These are phyloP conservation scores for Acer campestre DNA, from an alignment of 345 rosid genomes.

Conservation along the genomic window DNA sequence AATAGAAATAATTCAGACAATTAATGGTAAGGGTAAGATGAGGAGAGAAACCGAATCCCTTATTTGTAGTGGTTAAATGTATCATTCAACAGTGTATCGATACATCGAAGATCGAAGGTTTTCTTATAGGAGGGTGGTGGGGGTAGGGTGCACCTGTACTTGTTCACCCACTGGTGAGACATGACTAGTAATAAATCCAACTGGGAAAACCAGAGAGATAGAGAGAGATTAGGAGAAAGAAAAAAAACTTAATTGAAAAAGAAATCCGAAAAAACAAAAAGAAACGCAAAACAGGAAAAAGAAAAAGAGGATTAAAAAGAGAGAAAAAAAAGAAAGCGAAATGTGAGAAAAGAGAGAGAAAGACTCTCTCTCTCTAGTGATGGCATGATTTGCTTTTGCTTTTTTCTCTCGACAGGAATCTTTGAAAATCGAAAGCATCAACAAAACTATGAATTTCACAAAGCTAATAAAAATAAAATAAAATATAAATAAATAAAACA, in stretches of 20 bases:
- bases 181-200: conserved; percentile 30
- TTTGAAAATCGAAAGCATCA: conserved; percentile 50
- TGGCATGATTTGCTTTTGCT: conserved; percentile 52
- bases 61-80: no score
- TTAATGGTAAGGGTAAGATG: no score
- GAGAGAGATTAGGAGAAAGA: neutral
- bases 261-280: conserved; percentile 45
- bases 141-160: neutral
- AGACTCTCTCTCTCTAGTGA: conserved; percentile 21
- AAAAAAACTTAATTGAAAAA: neutral
- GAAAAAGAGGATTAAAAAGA: conserved; percentile 21
- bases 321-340: conserved; percentile 45
- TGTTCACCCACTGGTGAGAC: conserved; percentile 35
- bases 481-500: no score
- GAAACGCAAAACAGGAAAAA: conserved; percentile 41
- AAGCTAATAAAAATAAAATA: conserved; percentile 1
- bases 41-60: no score
- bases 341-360: conserved; percentile 36
- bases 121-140: no score
- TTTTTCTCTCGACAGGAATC: conserved; percentile 55
- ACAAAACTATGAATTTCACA: conserved; percentile 12
- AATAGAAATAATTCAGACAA: no score
- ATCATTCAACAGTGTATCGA: no score
- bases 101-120: no score
- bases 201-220: conserved; percentile 13